Percentiles rank a stretch among this genome's conserved stretches.
phyloP scores from a whole-genome alignment of 176 grass and related monocot species.

The Chrysopogon serrulatus region DNA sequence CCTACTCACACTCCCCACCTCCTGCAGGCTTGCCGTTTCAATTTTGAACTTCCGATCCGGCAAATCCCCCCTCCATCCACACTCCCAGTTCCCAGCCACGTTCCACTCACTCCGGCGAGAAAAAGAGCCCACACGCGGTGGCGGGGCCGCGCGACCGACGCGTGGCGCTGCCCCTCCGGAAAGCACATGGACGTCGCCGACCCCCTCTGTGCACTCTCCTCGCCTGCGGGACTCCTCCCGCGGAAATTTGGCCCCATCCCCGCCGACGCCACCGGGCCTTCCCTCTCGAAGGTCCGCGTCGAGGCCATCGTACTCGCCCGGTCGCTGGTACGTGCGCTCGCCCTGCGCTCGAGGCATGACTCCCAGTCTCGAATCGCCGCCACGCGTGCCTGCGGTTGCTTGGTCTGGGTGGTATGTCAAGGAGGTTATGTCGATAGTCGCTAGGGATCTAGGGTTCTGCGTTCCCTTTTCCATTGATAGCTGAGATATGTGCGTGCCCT shows the following conservation, averaged over 20 bases:
- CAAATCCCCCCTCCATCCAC: not conserved
- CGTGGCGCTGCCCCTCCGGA: not conserved
- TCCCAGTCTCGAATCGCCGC: not conserved
- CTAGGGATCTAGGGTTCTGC: slow-evolving; percentile 25
- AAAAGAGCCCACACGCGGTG: not conserved
- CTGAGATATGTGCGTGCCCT: too few species aligned
- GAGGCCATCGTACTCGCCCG: not conserved
- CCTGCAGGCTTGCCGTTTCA: not conserved
- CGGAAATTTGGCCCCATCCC: slow-evolving; percentile 28
- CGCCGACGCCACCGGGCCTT: not conserved
- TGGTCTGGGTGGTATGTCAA: not conserved
- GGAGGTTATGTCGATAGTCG: not conserved
- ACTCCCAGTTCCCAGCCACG: not conserved
- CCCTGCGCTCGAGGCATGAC: not conserved
- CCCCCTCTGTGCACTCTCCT: slow-evolving; percentile 13
- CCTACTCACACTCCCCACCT: not conserved
- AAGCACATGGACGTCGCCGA: slow-evolving; percentile 8
- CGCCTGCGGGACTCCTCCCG: slow-evolving; percentile 28
- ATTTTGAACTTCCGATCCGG: slow-evolving; percentile 14
- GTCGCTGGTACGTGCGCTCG: slow-evolving; percentile 7
- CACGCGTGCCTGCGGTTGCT: not conserved
- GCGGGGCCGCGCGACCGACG: not conserved
- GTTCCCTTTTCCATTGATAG: too few species aligned
- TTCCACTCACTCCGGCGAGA: not conserved
- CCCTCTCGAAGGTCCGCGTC: slow-evolving; percentile 27